Evolutionary conservation across 768 basidiomycete genomes (phyloP).

Genomic region (Hydnomerulius pinastri): DNA sequence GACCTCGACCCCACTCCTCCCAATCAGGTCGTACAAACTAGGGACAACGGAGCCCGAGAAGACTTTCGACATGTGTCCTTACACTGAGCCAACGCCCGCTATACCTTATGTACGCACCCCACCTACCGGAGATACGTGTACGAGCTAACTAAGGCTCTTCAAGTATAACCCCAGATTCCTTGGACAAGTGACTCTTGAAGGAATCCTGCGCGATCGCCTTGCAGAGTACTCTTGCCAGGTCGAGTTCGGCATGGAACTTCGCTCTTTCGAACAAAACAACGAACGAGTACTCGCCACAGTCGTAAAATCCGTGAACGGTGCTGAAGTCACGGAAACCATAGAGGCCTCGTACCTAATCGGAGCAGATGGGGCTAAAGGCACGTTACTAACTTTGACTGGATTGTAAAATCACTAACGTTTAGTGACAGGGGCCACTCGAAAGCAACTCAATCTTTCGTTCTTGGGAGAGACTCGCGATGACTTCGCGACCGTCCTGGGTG

Average conservation of each 20-base stretch:
- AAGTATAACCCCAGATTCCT: constrained; percentile 1
- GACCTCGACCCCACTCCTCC: constrained; percentile 26
- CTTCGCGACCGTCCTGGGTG: constrained; percentile 28
- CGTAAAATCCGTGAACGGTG: background rate
- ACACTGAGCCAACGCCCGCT: constrained; percentile 20
- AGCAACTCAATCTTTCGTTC: constrained; percentile 10
- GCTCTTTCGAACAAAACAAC: constrained; percentile 32
- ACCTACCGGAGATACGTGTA: background rate
- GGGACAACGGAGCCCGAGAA: background rate
- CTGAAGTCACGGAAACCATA: constrained; percentile 3
- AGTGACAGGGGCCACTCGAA: constrained; percentile 7
- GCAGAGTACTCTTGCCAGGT: constrained; percentile 23
- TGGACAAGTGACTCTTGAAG: constrained; percentile 30
- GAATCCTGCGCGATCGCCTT: constrained; percentile 1
- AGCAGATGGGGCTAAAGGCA: constrained; percentile 21
- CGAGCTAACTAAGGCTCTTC: background rate
- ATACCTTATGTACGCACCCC: constrained; percentile 26
- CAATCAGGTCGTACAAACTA: constrained; percentile 34
- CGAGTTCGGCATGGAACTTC: constrained; percentile 38
- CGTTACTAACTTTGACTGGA: background rate
- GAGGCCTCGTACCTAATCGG: constrained; percentile 13
- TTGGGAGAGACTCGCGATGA: constrained; percentile 33
- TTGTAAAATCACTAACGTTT: no score
- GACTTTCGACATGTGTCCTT: constrained; percentile 16
- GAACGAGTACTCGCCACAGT: constrained; percentile 30